Evolutionary conservation across 208 protist genomes (phyloP).

Genomic region (Trypanosoma melophagium): DNA sequence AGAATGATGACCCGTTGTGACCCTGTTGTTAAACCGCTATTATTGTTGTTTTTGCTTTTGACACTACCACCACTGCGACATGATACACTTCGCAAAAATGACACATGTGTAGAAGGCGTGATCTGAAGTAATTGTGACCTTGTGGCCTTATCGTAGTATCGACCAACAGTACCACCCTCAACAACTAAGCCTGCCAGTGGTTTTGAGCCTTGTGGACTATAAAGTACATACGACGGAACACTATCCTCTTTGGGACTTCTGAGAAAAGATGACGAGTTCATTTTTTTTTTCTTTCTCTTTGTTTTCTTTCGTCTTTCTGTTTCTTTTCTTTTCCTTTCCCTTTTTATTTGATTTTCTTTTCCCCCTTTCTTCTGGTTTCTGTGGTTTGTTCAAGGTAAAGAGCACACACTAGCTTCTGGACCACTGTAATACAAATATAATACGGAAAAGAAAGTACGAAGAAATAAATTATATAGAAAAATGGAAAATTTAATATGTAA

Average conservation of each 20-base stretch:
- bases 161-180: constrained; percentile 26
- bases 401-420: constrained; percentile 5
- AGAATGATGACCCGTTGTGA: constrained; percentile 46
- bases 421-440: background rate
- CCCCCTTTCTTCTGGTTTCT: no score
- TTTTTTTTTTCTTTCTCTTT: constrained; percentile 4
- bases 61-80: background rate
- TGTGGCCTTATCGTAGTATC: constrained; percentile 64
- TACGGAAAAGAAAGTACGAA: background rate
- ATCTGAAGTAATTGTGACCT: constrained; percentile 79
- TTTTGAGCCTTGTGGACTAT: constrained; percentile 73
- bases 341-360: no score
- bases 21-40: constrained; percentile 1
- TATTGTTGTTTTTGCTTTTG: background rate
- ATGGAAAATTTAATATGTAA: background rate
- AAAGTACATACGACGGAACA: constrained; percentile 55
- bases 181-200: constrained; percentile 59
- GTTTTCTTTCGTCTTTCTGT: background rate
- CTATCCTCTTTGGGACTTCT: constrained; percentile 14
- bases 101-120: constrained; percentile 37
- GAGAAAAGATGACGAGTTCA: constrained; percentile 7
- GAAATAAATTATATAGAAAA: constrained; percentile 10
- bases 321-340: no score
- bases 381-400: no score
- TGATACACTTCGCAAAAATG: constrained; percentile 40